Evolutionary conservation across 768 basidiomycete species (phyloP), one percentile per base, ranked within the genome.

Genomic region (Candolleomyces aberdarensis): DNA sequence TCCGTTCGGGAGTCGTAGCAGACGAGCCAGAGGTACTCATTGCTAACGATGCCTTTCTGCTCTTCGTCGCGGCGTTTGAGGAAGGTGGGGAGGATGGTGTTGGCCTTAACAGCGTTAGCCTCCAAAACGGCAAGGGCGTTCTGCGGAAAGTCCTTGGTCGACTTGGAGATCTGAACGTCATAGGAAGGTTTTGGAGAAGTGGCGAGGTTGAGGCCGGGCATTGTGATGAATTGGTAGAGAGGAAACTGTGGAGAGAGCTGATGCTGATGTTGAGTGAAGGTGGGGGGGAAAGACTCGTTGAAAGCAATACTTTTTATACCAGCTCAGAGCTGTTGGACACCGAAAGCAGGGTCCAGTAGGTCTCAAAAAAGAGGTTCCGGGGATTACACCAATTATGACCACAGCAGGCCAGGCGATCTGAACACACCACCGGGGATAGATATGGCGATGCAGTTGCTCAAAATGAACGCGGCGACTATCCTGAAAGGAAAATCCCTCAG

Each of bases 71-170:
- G 31, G 39, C 65, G 72, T 57, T 78, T 78, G 14, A 67, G 61
- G 15, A 76, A 68, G 14, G 67, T 63, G 8, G 82, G 82, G 3
- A 82, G 72, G 14, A 81, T 71, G 26, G 72, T 64, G 58, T 82
- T 82, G 5, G 80, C 78, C 47, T 76, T 70, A 17, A 73, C 69
- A 22, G 78, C 74, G 46, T 80, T 64, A 8, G 61, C 63, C 7
- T 70, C 62, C 11, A 86, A 70, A 3, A 71, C 70, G 2, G 69
- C 64, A 71, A 77, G 75, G 10, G 78, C 78, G 9, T 67, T 60
- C 1, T 14, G 2, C 5, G 85, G 78, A 6, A 84, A 64, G 15
- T 75, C 68, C 68, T 11, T 43, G 31, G 64, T 76, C 76, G 49
- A 62, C 52, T 15, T 59, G 44, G 1, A 3, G 6, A 69, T 58